Conservation (phyloP, 2,329 filamentous ascomycete genomes). For the Aureobasidium pullulans region DNA sequence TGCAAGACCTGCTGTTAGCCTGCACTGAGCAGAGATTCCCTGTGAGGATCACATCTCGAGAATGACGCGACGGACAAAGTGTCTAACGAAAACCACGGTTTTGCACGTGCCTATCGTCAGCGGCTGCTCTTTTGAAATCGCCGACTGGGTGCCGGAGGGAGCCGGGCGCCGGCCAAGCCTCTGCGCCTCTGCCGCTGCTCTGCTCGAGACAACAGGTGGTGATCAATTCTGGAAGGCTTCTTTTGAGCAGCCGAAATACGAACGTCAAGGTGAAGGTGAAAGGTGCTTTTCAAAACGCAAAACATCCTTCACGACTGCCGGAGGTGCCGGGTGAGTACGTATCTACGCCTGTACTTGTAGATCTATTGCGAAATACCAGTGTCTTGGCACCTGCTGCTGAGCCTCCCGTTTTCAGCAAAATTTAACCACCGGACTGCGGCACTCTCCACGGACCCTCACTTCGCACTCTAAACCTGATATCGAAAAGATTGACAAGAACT, state of each 20-base stretch:
- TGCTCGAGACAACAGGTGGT: background rate
- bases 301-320: background rate
- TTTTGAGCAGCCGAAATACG: background rate
- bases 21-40: background rate
- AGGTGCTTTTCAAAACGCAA: background rate
- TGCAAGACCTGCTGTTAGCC: background rate
- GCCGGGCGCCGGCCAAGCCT: background rate
- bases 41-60: background rate
- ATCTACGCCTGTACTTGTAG: background rate
- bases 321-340: background rate
- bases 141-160: background rate
- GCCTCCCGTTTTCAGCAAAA: background rate
- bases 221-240: background rate
- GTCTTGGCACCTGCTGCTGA: background rate
- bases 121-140: background rate
- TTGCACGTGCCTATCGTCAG: conserved; percentile 2
- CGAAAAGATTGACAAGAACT: conserved; percentile 3
- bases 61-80: background rate
- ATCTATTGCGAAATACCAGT: background rate
- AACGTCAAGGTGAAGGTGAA: background rate
- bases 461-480: conserved; percentile 8
- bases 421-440: conserved; percentile 4
- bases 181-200: background rate
- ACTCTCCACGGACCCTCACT: conserved; percentile 1
- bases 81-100: background rate